Conservation (phyloP, 2,329 filamentous ascomycete species). For the Ophiostoma pallidulum region DNA sequence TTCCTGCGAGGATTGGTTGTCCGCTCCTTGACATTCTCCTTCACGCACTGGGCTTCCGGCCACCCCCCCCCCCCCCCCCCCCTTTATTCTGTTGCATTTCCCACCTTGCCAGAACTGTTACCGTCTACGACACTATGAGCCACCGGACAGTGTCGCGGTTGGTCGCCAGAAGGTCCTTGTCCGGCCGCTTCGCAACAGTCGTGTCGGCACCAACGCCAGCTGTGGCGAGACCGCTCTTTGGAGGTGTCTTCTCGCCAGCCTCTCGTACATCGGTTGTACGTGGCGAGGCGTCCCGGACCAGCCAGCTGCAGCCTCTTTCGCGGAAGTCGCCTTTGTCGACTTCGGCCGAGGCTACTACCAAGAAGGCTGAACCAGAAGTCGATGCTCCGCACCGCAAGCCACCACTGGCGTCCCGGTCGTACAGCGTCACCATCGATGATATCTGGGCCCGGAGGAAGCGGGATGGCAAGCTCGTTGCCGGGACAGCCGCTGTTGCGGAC, state of each 20-base stretch:
- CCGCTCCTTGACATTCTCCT: no score
- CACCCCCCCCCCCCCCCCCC: neutral
- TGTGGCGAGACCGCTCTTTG: no score
- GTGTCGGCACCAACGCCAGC: no score
- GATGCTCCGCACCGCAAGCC: neutral
- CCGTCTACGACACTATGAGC: constrained; percentile 1
- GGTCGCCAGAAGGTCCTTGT: neutral
- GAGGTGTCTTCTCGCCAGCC: neutral
- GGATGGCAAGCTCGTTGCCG: constrained; percentile 62
- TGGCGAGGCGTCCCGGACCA: neutral
- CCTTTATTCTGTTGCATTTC: neutral
- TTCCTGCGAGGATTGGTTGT: no score
- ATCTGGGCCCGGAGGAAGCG: constrained; percentile 60
- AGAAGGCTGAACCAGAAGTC: no score
- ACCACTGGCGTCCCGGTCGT: constrained; percentile 6
- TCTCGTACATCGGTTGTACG: neutral
- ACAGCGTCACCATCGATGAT: constrained; percentile 49
- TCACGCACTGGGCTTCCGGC: no score
- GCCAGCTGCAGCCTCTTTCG: neutral
- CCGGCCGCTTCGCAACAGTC: no score
- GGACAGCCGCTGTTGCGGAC: constrained; percentile 65
- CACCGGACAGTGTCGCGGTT: neutral
- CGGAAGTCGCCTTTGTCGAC: neutral
- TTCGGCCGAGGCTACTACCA: no score
- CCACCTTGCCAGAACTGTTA: no score